phyloP scores from a whole-genome alignment of 2,329 filamentous ascomycete genomes.

The Coniochaeta sp. region DNA sequence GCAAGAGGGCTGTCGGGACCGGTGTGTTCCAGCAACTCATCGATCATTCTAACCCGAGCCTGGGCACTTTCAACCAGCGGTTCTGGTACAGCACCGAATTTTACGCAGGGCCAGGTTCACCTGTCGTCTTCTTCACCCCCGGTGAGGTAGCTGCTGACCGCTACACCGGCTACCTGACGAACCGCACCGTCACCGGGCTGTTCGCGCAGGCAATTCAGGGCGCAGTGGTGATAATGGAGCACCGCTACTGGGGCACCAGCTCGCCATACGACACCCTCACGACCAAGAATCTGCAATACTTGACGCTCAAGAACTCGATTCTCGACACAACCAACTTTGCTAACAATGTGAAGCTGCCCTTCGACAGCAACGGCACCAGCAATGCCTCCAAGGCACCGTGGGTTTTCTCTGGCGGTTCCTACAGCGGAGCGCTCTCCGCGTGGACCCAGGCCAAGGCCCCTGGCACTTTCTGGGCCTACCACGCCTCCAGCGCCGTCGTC shows the following conservation, averaged over 20 bases:
- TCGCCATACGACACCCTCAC: slow-evolving; percentile 27
- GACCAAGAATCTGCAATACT: slow-evolving; percentile 27
- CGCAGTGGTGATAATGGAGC: slow-evolving; percentile 31
- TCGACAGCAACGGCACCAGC: slow-evolving; percentile 35
- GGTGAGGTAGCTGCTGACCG: slow-evolving; percentile 29
- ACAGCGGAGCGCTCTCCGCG: slow-evolving; percentile 45
- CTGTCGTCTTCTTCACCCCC: slow-evolving; percentile 31
- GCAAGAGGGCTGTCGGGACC: not conserved
- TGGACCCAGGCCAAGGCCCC: slow-evolving; percentile 43
- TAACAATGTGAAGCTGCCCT: slow-evolving; percentile 37
- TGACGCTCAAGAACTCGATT: slow-evolving; percentile 32
- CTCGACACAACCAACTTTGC: slow-evolving; percentile 32
- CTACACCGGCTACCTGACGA: slow-evolving; percentile 32
- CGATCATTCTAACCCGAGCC: slow-evolving; percentile 29
- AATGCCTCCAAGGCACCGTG: slow-evolving; percentile 43
- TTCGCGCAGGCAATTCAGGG: slow-evolving; percentile 30
- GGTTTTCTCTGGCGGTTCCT: slow-evolving; percentile 47
- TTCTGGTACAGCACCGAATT: slow-evolving; percentile 31
- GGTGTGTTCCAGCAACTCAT: slow-evolving; percentile 29
- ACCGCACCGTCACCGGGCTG: slow-evolving; percentile 26
- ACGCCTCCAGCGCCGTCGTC: slow-evolving; percentile 47
- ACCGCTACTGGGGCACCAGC: slow-evolving; percentile 34
- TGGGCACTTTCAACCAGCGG: slow-evolving; percentile 32
- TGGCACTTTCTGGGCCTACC: slow-evolving; percentile 53
- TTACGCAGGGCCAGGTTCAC: slow-evolving; percentile 31